Base-by-base conservation (phyloP, 2,329 filamentous ascomycete genomes). In the Didymella keratinophila region DNA sequence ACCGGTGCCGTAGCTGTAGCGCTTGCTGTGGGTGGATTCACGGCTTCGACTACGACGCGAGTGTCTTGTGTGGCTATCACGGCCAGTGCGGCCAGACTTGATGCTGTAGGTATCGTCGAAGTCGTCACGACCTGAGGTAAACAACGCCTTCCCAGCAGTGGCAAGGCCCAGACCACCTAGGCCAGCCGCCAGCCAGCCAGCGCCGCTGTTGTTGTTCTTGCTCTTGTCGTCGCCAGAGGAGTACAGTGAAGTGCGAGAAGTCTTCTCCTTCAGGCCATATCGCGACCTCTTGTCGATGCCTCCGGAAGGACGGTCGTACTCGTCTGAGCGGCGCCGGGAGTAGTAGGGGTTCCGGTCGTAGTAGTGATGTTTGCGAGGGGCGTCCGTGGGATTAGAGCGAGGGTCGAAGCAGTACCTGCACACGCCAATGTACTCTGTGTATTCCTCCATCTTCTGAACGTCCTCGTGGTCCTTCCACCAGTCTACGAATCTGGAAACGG, bases 401-500 rank as follows among this genome's bases (percentile, higher is more conserved):
- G 86, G 86, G 59, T 88, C 86, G 67, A 89, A 89, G 71, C 87
- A 89, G 65, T 87, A 79, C 62, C 83, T 86, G 76, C 87, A 89
- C 2, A 89, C 83, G 21, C 87, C 87, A 65, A 88, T 88, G 58
- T 84, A 83, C 73, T 89, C 86, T 1, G 86, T 88, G 67, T 89
- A 89, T 69, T 88, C 86, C 72, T 89, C 87, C 77, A 87, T 89
- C 69, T 84, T 83, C 18, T 81, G 82, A 0, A 89, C 85, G n/a
- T 86, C 87, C 61, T 89, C 86, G 1, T 86, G 81, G 61, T 85
- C 87, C 69, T 81, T 86, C 84, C 83, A 88, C 79, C 83, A 89
- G 66, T 85, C 84, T 37, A 86, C 79, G 28, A 87, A 79, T 48
- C 79, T 82, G 36, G 78, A 79, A 1, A 89, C 77, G 0, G 87